Evolutionary conservation across 805 yeast genomes (phyloP).

Genomic region (Vanderwaltozyma tropicalis): DNA sequence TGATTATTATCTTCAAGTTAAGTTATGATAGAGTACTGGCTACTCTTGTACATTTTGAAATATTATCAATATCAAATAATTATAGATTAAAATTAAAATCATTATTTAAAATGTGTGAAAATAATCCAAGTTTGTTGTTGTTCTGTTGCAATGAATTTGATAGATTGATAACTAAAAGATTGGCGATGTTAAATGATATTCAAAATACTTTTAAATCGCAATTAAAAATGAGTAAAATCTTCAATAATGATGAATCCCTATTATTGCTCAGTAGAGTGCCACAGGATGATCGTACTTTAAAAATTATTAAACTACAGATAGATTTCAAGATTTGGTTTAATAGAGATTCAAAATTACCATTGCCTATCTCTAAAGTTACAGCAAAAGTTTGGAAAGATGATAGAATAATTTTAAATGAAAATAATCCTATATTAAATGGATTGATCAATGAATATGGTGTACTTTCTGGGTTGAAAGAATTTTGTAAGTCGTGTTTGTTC

Average conservation of each 20-base stretch:
- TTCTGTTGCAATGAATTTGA: slow-evolving; percentile 19
- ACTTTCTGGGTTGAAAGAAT: slow-evolving; percentile 8
- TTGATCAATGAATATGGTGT: slow-evolving; percentile 20
- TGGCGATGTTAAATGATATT: slow-evolving; percentile 2
- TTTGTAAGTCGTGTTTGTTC: slow-evolving; percentile 8
- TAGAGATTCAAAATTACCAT: slow-evolving; percentile 1
- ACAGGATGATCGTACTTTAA: background rate
- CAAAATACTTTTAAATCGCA: background rate
- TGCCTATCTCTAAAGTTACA: slow-evolving; percentile 4
- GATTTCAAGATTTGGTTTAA: background rate
- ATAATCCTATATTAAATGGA: slow-evolving; percentile 7
- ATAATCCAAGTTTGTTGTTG: slow-evolving; percentile 10
- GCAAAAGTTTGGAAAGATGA: slow-evolving; percentile 3
- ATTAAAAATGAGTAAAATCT: background rate
- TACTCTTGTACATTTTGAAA: background rate
- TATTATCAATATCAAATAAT: slow-evolving; percentile 1
- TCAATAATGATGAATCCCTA: background rate
- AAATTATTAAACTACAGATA: slow-evolving; percentile 1
- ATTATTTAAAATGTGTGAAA: background rate
- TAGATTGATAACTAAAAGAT: slow-evolving; percentile 10
- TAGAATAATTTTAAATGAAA: slow-evolving; percentile 1
- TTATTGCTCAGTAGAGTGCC: background rate
- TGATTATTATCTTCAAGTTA: background rate
- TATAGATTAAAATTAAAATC: slow-evolving; percentile 6
- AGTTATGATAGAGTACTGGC: slow-evolving; percentile 1